Evolutionary conservation across 106 monocot genomes (phyloP), one percentile per base, ranked within the genome.

Genomic region (Apostasia ramifera): DNA sequence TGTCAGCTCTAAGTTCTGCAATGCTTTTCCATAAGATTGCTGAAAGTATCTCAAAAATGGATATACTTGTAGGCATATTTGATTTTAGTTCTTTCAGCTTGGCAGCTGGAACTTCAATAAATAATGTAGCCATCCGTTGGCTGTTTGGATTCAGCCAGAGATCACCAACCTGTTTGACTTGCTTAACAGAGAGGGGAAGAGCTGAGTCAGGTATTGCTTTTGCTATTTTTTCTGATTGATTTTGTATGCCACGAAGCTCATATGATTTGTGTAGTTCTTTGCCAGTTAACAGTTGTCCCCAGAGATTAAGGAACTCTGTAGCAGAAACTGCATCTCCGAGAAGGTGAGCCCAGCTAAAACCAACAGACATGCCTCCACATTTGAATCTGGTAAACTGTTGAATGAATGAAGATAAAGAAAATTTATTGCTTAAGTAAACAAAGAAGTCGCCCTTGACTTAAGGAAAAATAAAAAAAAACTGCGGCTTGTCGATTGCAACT

Each of bases 341-440:
- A 47, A 84, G 39, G 64, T 95, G 94, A 56, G 91, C 71, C 94
- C 94, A 95, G 70, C 90, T 88, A 14, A 88, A 59, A 6, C 94
- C 94, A n/a, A 91, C 59, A 10, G 91, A 83, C 61, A 91, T 62
- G 2, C 91, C 94, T 46, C 91, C 94, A 74, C 94, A 82, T 39
- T 77, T 80, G 73, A 95, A 95, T 73, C 71, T 73, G 6, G 91
- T 91, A 53, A 88, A 84, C 94, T 95, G 76, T 51, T 66, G 8
- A 48, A 49, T 47, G 6, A 26, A 26, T 26, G 26, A 26, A 26
- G 26, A 26, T 26, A 26, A 26, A 26, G 26, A 26, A 26, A 26
- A 26, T 26, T 0, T 26, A 26, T 26, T 26, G 26, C 26, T 26
- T 26, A 26, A 26, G 26, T 26, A 26, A 26, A 26, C 26, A 26